phyloP scores from a whole-genome alignment of 352 stramenopile genomes.

The Albugo candida region DNA sequence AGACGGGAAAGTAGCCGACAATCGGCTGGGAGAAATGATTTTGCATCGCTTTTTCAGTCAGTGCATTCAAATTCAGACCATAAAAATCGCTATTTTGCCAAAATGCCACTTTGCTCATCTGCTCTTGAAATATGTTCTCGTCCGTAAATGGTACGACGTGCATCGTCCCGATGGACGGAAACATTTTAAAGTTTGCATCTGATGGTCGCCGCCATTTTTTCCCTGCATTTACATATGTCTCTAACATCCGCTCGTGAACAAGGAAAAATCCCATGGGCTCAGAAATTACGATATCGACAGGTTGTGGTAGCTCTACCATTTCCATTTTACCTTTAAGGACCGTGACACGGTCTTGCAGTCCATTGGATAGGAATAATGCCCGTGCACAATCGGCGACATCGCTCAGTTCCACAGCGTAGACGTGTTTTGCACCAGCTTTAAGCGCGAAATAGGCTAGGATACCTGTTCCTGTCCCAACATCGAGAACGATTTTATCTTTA shows the following conservation, averaged over 20 bases:
- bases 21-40: constrained; percentile 95
- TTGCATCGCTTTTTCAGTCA: constrained; percentile 88
- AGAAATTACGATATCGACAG: constrained; percentile 97
- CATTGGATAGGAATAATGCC: constrained; percentile 88
- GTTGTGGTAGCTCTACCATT: constrained; percentile 88
- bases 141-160: constrained; percentile 91
- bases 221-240: constrained; percentile 90
- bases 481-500: constrained; percentile 94
- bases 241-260: constrained; percentile 97
- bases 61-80: constrained; percentile 86
- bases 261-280: constrained; percentile 99
- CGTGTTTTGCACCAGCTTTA: constrained; percentile 91
- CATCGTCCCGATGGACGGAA: constrained; percentile 95
- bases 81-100: constrained; percentile 94
- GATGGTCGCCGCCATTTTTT: constrained; percentile 87
- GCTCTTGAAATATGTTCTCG: constrained; percentile 85
- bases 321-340: constrained; percentile 97
- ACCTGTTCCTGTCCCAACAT: constrained; percentile 97
- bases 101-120: constrained; percentile 84
- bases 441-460: constrained; percentile 97
- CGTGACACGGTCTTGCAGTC: constrained; percentile 87
- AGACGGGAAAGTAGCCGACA: constrained; percentile 82
- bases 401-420: constrained; percentile 91
- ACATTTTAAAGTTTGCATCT: constrained; percentile 74
- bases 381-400: constrained; percentile 95